phyloP scores from a whole-genome alignment of 1,284 basidiomycete genomes.

The Megacollybia platyphylla region DNA sequence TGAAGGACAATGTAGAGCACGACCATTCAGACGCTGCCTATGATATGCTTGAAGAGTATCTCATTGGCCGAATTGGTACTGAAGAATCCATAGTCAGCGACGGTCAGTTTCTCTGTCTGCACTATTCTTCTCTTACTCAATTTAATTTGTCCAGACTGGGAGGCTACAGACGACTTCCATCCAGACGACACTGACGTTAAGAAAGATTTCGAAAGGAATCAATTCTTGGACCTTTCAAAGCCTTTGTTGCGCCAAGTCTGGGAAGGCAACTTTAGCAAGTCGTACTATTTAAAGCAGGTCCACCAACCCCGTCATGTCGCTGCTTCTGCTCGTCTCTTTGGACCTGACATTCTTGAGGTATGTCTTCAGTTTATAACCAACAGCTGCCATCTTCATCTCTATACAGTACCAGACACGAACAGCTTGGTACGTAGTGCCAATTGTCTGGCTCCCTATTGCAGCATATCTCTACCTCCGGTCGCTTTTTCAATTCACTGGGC shows the following conservation, averaged over 20 bases:
- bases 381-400: slow-evolving; percentile 1
- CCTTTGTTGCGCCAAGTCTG: slow-evolving; percentile 82
- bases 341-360: slow-evolving; percentile 73
- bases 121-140: background rate
- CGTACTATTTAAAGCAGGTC: slow-evolving; percentile 93
- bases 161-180: slow-evolving; percentile 77
- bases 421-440: slow-evolving; percentile 89
- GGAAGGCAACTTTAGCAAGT: slow-evolving; percentile 81
- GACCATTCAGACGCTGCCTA: slow-evolving; percentile 91
- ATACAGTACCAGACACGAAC: slow-evolving; percentile 73
- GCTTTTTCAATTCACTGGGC: slow-evolving; percentile 66
- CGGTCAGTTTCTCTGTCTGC: slow-evolving; percentile 31
- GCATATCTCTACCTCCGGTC: slow-evolving; percentile 74
- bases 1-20: slow-evolving; percentile 81
- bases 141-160: slow-evolving; percentile 50
- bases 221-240: slow-evolving; percentile 86
- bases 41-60: slow-evolving; percentile 82
- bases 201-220: slow-evolving; percentile 76
- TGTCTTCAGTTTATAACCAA: slow-evolving; percentile 6
- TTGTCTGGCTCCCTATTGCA: slow-evolving; percentile 87
- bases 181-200: slow-evolving; percentile 77
- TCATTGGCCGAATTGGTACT: slow-evolving; percentile 69
- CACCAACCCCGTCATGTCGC: slow-evolving; percentile 91
- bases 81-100: slow-evolving; percentile 71
- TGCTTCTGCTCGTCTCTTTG: slow-evolving; percentile 83